Base-by-base conservation (phyloP, 2,329 filamentous ascomycete species). In the Metarhizium rileyi region DNA sequence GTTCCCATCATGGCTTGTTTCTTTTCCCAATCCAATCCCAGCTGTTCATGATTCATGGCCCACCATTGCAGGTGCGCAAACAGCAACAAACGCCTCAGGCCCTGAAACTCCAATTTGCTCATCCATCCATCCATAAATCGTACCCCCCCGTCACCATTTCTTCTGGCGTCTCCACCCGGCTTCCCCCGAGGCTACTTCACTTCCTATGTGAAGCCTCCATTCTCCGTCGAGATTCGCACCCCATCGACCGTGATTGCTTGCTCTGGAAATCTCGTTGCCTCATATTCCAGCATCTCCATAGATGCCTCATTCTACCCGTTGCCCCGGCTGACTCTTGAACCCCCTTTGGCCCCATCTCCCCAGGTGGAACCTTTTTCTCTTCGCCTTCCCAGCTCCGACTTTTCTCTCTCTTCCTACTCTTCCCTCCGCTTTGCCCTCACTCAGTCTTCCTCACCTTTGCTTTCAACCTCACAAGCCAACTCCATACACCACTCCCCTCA, bases 321-420 rank as follows among this genome's bases (percentile, higher is more conserved):
- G 63, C 60, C 63, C 62, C 60, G 62, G 61, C 65, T 65, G 61
- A 63, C 61, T 53, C 58, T 60, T 60, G 57, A 57, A 54, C 60
- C 64, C 63, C 62, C 56, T 57, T 45, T 48, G 47, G 55, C 53
- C 51, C 51, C 56, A 55, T 59, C 56, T 54, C 61, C 57, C 56
- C 55, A 56, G 56, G 64, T 68, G 65, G 64, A 61, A 54, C 63
- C 62, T 48, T 52, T 65, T 59, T 61, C 61, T 59, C 57, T 61
- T 63, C 33, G 60, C 60, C 59, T 57, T 63, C 60, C 61, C 59
- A 63, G 64, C 60, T 62, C 59, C 63, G 61, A 58, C 54, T 56
- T 64, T 61, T 64, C 58, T 66, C 63, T 64, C 62, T 68, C 64
- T 66, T 66, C 66, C 64, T 64, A 5, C 27, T 66, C 64, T 65